phyloP scores from a whole-genome alignment of 176 grass and related monocot species.

The Eleusine coracana region DNA sequence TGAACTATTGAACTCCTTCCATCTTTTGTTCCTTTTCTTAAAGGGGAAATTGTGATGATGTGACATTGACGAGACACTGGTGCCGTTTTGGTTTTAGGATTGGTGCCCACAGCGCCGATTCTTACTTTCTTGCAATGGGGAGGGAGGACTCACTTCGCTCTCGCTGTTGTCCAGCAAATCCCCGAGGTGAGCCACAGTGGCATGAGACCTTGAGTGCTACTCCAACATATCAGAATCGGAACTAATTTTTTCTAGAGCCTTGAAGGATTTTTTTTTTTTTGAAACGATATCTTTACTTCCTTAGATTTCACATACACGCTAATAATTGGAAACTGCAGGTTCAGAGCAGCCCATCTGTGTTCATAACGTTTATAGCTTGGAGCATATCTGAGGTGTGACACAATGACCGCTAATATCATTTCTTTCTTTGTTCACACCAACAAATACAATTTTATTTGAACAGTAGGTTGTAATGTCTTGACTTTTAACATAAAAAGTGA shows the following conservation, averaged over 20 bases:
- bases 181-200: slow-evolving; percentile 50
- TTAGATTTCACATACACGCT: not conserved
- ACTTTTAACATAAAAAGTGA: not conserved
- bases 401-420: not conserved
- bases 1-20: slow-evolving; percentile 6
- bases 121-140: slow-evolving; percentile 83
- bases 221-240: not conserved
- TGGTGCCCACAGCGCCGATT: slow-evolving; percentile 68
- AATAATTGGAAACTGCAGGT: slow-evolving; percentile 65
- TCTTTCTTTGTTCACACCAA: not conserved
- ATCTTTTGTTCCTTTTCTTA: not conserved
- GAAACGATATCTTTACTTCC: not conserved
- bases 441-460: not conserved
- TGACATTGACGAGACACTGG: not conserved
- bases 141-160: slow-evolving; percentile 86
- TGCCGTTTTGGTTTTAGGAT: slow-evolving; percentile 47
- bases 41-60: not conserved
- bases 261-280: not conserved
- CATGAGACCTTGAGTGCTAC: not conserved
- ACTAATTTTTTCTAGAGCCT: not conserved
- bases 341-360: slow-evolving; percentile 71
- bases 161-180: slow-evolving; percentile 77
- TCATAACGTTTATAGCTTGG: slow-evolving; percentile 85
- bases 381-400: slow-evolving; percentile 72
- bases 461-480: not conserved